Evolutionary conservation across 345 rosid species (phyloP).

Genomic region (Hirschfeldia incana): DNA sequence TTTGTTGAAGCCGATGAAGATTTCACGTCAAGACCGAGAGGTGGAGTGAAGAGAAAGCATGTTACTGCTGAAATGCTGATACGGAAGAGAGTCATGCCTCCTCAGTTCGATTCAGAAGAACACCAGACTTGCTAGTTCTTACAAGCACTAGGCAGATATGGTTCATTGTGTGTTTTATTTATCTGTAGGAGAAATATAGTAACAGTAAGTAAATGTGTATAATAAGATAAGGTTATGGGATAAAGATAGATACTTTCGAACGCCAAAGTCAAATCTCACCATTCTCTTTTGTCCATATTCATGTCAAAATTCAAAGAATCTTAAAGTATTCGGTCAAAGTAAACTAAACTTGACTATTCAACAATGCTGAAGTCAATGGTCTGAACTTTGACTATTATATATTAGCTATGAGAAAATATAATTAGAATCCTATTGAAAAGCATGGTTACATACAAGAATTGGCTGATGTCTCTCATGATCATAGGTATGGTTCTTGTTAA

Average conservation of each 20-base stretch:
- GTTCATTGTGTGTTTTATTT: not conserved
- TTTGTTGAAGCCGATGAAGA: constrained; percentile 65
- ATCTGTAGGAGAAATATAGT: not conserved
- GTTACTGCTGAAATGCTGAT: constrained; percentile 57
- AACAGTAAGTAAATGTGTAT: not conserved
- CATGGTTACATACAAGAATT: constrained; percentile 12
- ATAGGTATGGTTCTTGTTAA: not conserved
- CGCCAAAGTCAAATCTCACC: not conserved
- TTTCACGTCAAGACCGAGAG: constrained; percentile 72
- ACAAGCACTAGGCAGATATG: not conserved
- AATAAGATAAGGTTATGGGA: not conserved
- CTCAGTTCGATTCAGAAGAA: constrained; percentile 31
- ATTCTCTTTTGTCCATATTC: not conserved
- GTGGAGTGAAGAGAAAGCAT: constrained; percentile 69
- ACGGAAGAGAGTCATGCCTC: constrained; percentile 63
- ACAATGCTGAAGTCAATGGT: not conserved
- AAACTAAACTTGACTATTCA: not conserved
- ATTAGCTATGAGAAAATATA: not conserved
- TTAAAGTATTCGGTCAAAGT: not conserved
- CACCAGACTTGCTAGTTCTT: constrained; percentile 12
- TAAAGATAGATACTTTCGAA: not conserved
- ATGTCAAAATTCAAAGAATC: not conserved
- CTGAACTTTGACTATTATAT: not conserved
- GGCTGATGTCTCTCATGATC: constrained; percentile 10
- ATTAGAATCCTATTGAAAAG: not conserved